Conservation (phyloP, 2,329 filamentous ascomycete genomes). For the Epichloe uncinata region DNA sequence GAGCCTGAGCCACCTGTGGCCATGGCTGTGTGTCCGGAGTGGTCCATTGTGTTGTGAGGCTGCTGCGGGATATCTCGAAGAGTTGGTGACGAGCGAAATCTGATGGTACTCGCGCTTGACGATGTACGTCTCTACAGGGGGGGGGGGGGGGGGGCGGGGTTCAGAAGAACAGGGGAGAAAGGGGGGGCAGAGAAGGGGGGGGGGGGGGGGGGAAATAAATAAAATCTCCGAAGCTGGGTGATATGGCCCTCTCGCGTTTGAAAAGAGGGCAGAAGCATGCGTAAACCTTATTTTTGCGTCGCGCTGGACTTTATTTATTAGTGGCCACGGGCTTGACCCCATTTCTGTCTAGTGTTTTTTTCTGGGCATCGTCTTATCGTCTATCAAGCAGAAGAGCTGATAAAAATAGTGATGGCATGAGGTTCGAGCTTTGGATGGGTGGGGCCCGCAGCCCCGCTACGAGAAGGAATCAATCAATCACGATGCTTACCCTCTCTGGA, state of each 20-base stretch:
- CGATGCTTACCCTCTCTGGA: too few species aligned
- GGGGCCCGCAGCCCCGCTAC: too few species aligned
- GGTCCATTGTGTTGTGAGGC: slow-evolving; percentile 2
- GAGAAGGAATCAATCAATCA: too few species aligned
- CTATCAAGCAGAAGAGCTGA: too few species aligned
- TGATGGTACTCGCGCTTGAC: too few species aligned
- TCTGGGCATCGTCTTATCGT: too few species aligned
- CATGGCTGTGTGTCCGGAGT: slow-evolving; percentile 9
- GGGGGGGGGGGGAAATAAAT: background rate
- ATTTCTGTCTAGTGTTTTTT: background rate
- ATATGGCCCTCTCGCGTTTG: background rate
- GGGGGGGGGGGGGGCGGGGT: background rate
- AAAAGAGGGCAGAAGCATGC: background rate
- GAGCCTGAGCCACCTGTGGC: slow-evolving; percentile 1
- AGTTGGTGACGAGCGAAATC: background rate
- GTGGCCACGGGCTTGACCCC: too few species aligned
- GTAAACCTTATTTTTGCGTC: background rate
- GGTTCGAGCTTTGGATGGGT: too few species aligned
- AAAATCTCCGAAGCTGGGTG: background rate
- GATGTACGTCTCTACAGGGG: background rate
- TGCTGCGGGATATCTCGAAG: too few species aligned
- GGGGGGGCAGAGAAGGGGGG: background rate
- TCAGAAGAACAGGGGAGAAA: background rate
- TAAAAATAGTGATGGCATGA: too few species aligned
- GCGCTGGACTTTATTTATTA: too few species aligned